Percentiles rank a stretch among this genome's conserved stretches.
These are phyloP conservation scores for Vitis hybrid DNA, from an alignment of 177 flowering plant genomes.

Conservation along the genomic window DNA sequence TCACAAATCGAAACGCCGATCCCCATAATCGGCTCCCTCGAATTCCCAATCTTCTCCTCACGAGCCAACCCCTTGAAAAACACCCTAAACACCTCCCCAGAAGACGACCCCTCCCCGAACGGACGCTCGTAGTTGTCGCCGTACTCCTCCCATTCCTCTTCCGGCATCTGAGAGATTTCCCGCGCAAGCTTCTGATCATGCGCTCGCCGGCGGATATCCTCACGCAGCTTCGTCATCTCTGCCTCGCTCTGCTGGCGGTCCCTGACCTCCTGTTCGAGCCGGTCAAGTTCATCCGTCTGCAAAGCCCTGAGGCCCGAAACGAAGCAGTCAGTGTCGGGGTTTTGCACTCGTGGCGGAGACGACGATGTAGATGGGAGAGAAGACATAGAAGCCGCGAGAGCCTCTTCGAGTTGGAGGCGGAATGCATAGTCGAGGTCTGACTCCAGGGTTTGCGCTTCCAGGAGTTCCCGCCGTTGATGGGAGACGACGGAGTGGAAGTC, in stretches of 20 bases:
- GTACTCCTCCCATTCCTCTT: slow-evolving; percentile 37
- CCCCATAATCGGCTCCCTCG: slow-evolving; percentile 23
- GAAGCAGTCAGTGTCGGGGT: slow-evolving; percentile 1
- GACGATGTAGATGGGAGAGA: slow-evolving; percentile 19
- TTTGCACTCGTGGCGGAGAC: background rate
- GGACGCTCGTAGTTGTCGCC: slow-evolving; percentile 38
- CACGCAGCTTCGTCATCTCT: slow-evolving; percentile 26
- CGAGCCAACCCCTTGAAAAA: slow-evolving; percentile 53
- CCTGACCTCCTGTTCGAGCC: slow-evolving; percentile 29
- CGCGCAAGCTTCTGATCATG: slow-evolving; percentile 51
- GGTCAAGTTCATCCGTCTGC: slow-evolving; percentile 30
- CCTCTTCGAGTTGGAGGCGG: slow-evolving; percentile 44
- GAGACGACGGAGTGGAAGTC: slow-evolving; percentile 7
- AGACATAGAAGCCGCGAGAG: slow-evolving; percentile 33
- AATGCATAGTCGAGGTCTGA: slow-evolving; percentile 43
- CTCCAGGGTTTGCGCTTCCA: slow-evolving; percentile 12
- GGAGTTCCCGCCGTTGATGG: slow-evolving; percentile 29
- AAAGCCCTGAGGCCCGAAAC: slow-evolving; percentile 9
- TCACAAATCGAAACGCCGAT: slow-evolving; percentile 79
- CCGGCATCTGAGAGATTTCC: slow-evolving; percentile 35
- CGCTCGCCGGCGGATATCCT: slow-evolving; percentile 39
- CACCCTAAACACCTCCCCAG: slow-evolving; percentile 22
- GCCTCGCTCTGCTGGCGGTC: slow-evolving; percentile 31
- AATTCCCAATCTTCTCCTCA: slow-evolving; percentile 25
- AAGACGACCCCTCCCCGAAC: slow-evolving; percentile 20